Conservation (phyloP, 371 early-diverging fungal species). For the Apophysomyces elegans region DNA sequence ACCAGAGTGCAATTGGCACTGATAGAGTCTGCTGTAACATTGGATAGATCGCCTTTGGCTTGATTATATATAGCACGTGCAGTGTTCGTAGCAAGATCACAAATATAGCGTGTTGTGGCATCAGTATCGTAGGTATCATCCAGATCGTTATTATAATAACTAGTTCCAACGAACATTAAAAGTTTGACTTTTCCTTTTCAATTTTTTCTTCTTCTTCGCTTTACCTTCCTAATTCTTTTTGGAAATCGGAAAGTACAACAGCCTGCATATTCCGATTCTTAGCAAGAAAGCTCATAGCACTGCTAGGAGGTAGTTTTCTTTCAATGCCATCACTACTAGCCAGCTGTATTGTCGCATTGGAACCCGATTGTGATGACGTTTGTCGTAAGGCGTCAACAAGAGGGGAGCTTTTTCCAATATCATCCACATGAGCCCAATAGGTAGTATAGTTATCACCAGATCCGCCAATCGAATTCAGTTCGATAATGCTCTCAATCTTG, state of each 20-base stretch:
- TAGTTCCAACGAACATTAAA: conserved; percentile 24
- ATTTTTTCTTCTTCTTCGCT: neutral
- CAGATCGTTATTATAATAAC: conserved; percentile 69
- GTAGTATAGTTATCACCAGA: conserved; percentile 24
- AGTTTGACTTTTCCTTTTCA: too few relatives aligned
- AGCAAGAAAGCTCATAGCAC: conserved; percentile 74
- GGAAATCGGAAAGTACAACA: conserved; percentile 69
- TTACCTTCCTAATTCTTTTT: conserved; percentile 52
- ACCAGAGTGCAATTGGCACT: conserved; percentile 57
- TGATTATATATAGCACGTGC: conserved; percentile 57
- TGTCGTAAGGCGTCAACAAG: conserved; percentile 21
- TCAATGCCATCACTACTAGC: conserved; percentile 57
- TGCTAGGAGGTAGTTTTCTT: conserved; percentile 73
- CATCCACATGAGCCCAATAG: conserved; percentile 56
- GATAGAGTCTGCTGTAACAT: conserved; percentile 45
- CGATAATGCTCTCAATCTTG: conserved; percentile 63
- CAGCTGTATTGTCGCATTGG: conserved; percentile 25
- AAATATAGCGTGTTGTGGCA: conserved; percentile 52
- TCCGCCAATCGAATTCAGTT: conserved; percentile 54
- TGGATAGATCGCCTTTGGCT: conserved; percentile 44
- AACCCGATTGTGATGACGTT: conserved; percentile 3
- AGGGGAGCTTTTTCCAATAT: conserved; percentile 28
- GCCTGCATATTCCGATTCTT: conserved; percentile 64
- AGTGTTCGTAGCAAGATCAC: conserved; percentile 61
- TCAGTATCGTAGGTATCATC: conserved; percentile 51